Conservation (phyloP, 768 basidiomycete genomes). For the Lentinula lateritia region DNA sequence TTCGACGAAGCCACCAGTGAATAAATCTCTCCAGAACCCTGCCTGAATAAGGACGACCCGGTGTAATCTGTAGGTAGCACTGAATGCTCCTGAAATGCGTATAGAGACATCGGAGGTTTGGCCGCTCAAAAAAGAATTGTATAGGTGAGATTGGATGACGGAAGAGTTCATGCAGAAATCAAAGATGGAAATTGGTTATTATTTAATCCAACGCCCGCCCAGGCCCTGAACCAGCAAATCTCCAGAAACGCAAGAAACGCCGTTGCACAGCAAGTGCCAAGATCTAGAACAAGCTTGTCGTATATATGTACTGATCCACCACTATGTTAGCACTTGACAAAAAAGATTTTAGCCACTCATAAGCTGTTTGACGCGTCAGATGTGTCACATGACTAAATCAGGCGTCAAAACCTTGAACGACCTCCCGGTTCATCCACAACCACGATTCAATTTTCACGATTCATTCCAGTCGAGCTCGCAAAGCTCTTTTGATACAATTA, state of each 20-base stretch:
- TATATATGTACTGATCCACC: too few relatives aligned
- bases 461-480: background rate
- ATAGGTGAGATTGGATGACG: conserved; percentile 72
- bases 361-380: too few relatives aligned
- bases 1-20: conserved; percentile 75
- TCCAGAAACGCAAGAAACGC: too few relatives aligned
- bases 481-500: background rate
- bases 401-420: too few relatives aligned
- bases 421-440: background rate
- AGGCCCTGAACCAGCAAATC: too few relatives aligned
- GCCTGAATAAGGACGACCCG: conserved; percentile 81
- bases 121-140: conserved; percentile 64
- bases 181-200: background rate
- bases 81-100: conserved; percentile 52
- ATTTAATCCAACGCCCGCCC: too few relatives aligned
- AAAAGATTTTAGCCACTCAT: background rate
- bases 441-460: background rate
- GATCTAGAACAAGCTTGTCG: too few relatives aligned
- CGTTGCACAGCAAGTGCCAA: too few relatives aligned
- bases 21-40: conserved; percentile 85
- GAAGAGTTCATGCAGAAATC: background rate
- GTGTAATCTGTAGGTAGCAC: conserved; percentile 74
- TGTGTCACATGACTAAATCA: too few relatives aligned
- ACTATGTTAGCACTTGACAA: too few relatives aligned
- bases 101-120: conserved; percentile 77